These are phyloP conservation scores for Blastobotrys petasosporus DNA, from an alignment of 1,139 yeast genomes.

Conservation along the genomic window DNA sequence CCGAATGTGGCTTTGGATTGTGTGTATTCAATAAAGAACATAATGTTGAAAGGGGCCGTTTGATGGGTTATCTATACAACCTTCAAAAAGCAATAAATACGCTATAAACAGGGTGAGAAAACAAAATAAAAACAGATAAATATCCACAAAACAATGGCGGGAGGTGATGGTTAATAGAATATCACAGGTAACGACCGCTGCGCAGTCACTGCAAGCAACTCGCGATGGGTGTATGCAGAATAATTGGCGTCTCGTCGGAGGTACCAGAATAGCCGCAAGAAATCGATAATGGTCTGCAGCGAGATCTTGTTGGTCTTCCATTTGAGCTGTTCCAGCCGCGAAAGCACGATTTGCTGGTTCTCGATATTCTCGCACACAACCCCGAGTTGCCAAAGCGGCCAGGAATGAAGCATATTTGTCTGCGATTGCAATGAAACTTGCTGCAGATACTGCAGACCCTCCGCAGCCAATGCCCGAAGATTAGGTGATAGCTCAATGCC, in stretches of 20 bases:
- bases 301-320: slow-evolving; percentile 14
- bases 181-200: slow-evolving; percentile 14
- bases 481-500: slow-evolving; percentile 12
- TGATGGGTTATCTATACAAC: no score
- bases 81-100: no score
- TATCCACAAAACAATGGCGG: no score
- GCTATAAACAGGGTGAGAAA: no score
- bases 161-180: slow-evolving; percentile 7
- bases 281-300: slow-evolving; percentile 16
- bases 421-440: slow-evolving; percentile 13
- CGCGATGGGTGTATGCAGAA: slow-evolving; percentile 14
- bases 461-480: slow-evolving; percentile 11
- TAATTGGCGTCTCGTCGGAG: slow-evolving; percentile 15
- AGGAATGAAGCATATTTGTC: slow-evolving; percentile 13
- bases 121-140: no score
- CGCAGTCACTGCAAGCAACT: slow-evolving; percentile 14
- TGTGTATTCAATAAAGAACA: no score
- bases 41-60: no score
- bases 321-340: slow-evolving; percentile 16
- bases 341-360: slow-evolving; percentile 15
- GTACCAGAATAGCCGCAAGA: slow-evolving; percentile 18
- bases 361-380: slow-evolving; percentile 16
- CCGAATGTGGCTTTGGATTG: no score
- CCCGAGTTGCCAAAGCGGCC: slow-evolving; percentile 25
- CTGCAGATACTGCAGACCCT: slow-evolving; percentile 14